Percentiles rank a stretch among this genome's conserved stretches.
Conservation (phyloP, 495 filamentous ascomycete species). For the Podospora pseudoanserina region DNA sequence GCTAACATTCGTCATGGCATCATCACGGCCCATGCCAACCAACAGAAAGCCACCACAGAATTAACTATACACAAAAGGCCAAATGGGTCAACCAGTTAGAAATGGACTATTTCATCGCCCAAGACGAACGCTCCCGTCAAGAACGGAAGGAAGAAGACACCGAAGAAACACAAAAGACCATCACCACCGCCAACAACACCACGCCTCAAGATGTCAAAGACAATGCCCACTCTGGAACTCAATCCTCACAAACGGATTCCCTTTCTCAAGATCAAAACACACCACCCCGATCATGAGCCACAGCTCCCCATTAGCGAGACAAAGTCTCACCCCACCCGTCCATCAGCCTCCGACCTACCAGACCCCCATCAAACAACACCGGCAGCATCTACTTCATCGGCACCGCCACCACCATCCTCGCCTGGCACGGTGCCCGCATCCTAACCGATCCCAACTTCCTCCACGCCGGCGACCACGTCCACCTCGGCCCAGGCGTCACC, state of each 20-base stretch:
- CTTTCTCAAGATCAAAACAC: slow-evolving; percentile 20
- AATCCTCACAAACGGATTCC: slow-evolving; percentile 25
- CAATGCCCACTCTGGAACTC: slow-evolving; percentile 18
- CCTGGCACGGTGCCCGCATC: slow-evolving; percentile 60
- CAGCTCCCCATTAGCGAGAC: slow-evolving; percentile 20
- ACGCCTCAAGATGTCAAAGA: not conserved
- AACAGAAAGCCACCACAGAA: not conserved
- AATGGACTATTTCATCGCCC: slow-evolving; percentile 23
- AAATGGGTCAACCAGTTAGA: not conserved
- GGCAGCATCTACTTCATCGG: slow-evolving; percentile 56
- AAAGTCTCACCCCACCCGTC: slow-evolving; percentile 18
- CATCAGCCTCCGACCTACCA: not conserved
- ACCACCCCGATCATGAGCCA: slow-evolving; percentile 12
- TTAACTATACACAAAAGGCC: not conserved
- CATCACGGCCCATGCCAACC: slow-evolving; percentile 3
- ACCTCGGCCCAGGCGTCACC: slow-evolving; percentile 61
- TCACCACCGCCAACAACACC: not conserved
- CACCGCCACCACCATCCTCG: slow-evolving; percentile 63
- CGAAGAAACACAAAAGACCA: not conserved
- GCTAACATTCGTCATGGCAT: not conserved
- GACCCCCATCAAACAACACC: slow-evolving; percentile 1
- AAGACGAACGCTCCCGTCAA: slow-evolving; percentile 14
- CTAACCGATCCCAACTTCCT: slow-evolving; percentile 73
- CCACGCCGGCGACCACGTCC: slow-evolving; percentile 64
- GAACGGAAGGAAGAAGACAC: slow-evolving; percentile 5